These are phyloP conservation scores for Globisporangium sylvaticum DNA, from an alignment of 352 stramenopile genomes.

Conservation along the genomic window DNA sequence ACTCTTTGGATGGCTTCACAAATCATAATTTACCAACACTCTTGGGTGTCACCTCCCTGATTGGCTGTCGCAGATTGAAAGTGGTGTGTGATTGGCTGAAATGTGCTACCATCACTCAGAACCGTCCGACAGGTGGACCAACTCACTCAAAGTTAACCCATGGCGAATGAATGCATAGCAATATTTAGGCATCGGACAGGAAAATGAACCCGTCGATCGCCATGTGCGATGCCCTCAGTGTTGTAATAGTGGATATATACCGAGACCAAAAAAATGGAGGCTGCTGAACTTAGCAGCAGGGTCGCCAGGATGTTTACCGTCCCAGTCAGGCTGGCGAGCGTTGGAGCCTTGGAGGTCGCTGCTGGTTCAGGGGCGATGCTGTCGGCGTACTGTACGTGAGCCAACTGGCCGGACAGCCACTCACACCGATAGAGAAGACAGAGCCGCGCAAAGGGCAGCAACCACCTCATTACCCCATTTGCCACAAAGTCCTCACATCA, in stretches of 20 bases:
- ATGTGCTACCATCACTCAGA: neutral
- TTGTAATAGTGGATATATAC: neutral
- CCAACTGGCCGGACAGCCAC: neutral
- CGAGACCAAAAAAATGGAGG: neutral
- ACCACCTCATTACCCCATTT: slow-evolving; percentile 16
- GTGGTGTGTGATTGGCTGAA: neutral
- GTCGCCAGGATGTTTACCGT: neutral
- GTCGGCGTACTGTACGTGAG: neutral
- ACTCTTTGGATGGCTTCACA: neutral
- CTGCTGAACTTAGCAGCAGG: neutral
- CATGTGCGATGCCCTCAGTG: neutral
- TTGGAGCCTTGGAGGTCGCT: neutral
- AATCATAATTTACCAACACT: neutral
- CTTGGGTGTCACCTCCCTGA: neutral
- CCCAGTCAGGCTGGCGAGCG: neutral
- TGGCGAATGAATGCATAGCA: neutral
- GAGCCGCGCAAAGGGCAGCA: neutral
- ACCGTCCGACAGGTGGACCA: neutral
- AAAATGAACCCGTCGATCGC: neutral
- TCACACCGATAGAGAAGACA: neutral
- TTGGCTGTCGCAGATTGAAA: neutral
- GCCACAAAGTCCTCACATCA: slow-evolving; percentile 1
- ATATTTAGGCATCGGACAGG: neutral
- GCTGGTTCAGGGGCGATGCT: neutral
- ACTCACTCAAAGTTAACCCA: neutral